Evolutionary conservation across 73 alveolate species (phyloP), one percentile per base, ranked within the genome.

Genomic region (Blepharisma japonicum): DNA sequence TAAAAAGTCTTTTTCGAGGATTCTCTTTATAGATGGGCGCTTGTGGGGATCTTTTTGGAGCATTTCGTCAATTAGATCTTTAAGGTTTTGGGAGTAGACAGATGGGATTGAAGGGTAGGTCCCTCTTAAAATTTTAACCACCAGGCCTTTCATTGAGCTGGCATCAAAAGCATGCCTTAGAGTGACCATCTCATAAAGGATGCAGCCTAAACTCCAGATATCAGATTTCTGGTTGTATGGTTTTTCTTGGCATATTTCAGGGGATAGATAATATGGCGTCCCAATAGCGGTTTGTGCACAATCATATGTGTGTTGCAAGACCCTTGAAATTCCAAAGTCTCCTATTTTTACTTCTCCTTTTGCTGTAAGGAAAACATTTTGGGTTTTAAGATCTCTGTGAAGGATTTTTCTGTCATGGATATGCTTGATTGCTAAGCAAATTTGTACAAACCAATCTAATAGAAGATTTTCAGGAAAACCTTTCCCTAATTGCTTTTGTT

Each of bases 111-210:
- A 84, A n/a, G 97, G 97, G 53, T 89, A 89, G 23, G 83, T 78
- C 11, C 99, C 97, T 68, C 94, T 79, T 81, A 96, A 82, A n/a
- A 96, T 96, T 81, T 92, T 94, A 48, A 82, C 67, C 45, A 94
- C 96, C 51, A 96, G 89, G 68, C 94, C 97, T 7, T 88, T 93
- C 97, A 96, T 93, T 4, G 94, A 91, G 42, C 92, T 86, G 32
- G 99, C 99, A 87, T 98, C 99, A 83, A 98, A 97, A 56, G 99
- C 99, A 86, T 95, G 99, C 42, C 95, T 91, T 55, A 98, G 91
- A 18, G 99, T 97, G 61, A 96, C 95, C 95, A 96, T 81, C 77
- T 98, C 99, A 86, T 94, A 98, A 50, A 98, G 89, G 32, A 98
- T 89, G 70, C 98, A 97, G n/a, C 99, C 99, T 6, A 97, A 80